Evolutionary conservation across 768 basidiomycete species (phyloP).

Genomic region (Xerocomellus chrysenteron): DNA sequence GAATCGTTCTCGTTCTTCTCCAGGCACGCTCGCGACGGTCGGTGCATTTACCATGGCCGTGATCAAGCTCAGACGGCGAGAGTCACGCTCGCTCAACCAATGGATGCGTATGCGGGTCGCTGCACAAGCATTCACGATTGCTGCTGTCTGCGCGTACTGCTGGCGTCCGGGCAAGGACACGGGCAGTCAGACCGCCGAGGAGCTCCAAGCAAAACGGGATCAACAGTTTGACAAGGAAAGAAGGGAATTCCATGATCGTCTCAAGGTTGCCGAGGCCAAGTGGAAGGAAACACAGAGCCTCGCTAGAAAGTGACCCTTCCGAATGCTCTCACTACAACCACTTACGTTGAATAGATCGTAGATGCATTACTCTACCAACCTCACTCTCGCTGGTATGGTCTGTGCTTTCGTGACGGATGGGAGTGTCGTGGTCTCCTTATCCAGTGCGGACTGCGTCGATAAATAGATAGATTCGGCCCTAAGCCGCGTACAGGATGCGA

Average conservation of each 20-base stretch:
- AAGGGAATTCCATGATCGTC: conserved; percentile 56
- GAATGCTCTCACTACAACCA: not conserved
- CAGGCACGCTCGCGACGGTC: conserved; percentile 63
- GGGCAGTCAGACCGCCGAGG: conserved; percentile 23
- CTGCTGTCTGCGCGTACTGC: conserved; percentile 53
- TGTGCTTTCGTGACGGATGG: too few relatives aligned
- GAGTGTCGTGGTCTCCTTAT: too few relatives aligned
- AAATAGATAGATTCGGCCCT: too few relatives aligned
- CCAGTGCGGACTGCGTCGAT: too few relatives aligned
- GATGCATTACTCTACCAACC: conserved; percentile 9
- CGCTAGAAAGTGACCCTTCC: conserved; percentile 10
- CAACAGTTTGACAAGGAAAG: conserved; percentile 45
- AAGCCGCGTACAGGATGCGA: too few relatives aligned
- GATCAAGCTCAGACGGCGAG: conserved; percentile 61
- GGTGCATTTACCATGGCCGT: conserved; percentile 67
- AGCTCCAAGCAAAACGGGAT: conserved; percentile 30
- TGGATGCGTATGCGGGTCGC: conserved; percentile 79
- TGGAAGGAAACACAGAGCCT: conserved; percentile 29
- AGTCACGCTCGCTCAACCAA: conserved; percentile 63
- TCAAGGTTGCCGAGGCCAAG: conserved; percentile 55
- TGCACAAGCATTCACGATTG: conserved; percentile 71
- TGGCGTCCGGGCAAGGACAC: conserved; percentile 21
- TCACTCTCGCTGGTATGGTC: not conserved
- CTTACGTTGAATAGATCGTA: not conserved
- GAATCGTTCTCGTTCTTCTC: not conserved